Evolutionary conservation across 805 yeast species (phyloP).

Genomic region (Monosporozyma unispora): DNA sequence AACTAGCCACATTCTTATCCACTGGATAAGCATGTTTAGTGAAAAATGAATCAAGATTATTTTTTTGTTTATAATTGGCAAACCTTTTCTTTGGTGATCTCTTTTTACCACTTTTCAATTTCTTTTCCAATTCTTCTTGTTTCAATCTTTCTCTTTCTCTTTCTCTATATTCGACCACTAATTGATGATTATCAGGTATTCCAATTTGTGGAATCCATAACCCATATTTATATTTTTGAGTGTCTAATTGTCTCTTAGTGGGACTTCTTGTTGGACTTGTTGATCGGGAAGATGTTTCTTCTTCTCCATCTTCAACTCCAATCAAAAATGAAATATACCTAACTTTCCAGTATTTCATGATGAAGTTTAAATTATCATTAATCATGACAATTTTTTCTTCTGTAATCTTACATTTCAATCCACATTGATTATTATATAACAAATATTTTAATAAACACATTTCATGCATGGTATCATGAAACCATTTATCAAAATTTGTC

Average conservation of each 20-base stretch:
- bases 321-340: slow-evolving; percentile 17
- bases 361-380: slow-evolving; percentile 5
- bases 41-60: slow-evolving; percentile 20
- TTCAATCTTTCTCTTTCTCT: slow-evolving; percentile 2
- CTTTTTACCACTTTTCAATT: slow-evolving; percentile 1
- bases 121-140: background rate
- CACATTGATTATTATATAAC: slow-evolving; percentile 4
- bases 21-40: slow-evolving; percentile 17
- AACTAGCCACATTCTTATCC: slow-evolving; percentile 4
- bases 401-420: slow-evolving; percentile 8
- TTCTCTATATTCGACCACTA: slow-evolving; percentile 10
- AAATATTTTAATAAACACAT: slow-evolving; percentile 20
- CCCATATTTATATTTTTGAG: slow-evolving; percentile 9
- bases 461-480: slow-evolving; percentile 19
- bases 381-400: slow-evolving; percentile 14
- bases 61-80: slow-evolving; percentile 14
- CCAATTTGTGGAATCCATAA: slow-evolving; percentile 18
- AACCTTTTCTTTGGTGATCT: slow-evolving; percentile 8
- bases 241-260: slow-evolving; percentile 13
- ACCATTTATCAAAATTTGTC: slow-evolving; percentile 23
- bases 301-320: background rate
- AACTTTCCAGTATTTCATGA: slow-evolving; percentile 15
- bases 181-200: slow-evolving; percentile 12
- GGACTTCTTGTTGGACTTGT: slow-evolving; percentile 12
- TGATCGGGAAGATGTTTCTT: background rate